Conservation (phyloP, 352 stramenopile species). For the Phytopythium mirpurense region DNA sequence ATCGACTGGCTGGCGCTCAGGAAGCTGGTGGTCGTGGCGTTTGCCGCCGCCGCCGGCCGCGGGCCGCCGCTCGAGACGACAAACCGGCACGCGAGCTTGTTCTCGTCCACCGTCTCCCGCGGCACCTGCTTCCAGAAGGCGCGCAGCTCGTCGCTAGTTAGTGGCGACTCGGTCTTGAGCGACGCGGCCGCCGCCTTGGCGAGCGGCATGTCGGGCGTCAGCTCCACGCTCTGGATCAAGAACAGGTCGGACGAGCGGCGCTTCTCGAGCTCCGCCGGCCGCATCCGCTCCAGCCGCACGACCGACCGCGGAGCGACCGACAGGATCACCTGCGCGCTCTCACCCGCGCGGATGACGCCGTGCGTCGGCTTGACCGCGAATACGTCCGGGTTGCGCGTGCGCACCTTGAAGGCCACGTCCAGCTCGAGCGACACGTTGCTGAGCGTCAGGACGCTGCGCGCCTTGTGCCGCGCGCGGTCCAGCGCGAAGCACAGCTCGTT, state of each 20-base stretch:
- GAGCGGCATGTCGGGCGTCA: slow-evolving; percentile 32
- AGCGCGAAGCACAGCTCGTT: slow-evolving; percentile 44
- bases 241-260: slow-evolving; percentile 42
- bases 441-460: slow-evolving; percentile 30
- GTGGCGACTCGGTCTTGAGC: slow-evolving; percentile 4
- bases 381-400: slow-evolving; percentile 69
- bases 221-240: slow-evolving; percentile 51
- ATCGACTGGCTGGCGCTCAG: slow-evolving; percentile 1
- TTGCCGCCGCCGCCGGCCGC: neutral
- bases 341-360: slow-evolving; percentile 39
- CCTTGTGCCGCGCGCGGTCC: neutral
- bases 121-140: slow-evolving; percentile 58
- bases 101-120: slow-evolving; percentile 46
- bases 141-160: slow-evolving; percentile 26
- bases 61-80: slow-evolving; percentile 1
- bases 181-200: slow-evolving; percentile 22
- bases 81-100: slow-evolving; percentile 67
- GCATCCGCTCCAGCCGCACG: slow-evolving; percentile 27
- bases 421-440: slow-evolving; percentile 60
- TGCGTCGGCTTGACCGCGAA: slow-evolving; percentile 73
- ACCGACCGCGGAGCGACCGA: slow-evolving; percentile 28
- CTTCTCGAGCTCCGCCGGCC: slow-evolving; percentile 22
- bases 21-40: slow-evolving; percentile 6
- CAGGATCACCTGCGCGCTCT: slow-evolving; percentile 29
- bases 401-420: slow-evolving; percentile 66